phyloP scores from a whole-genome alignment of 2,329 filamentous ascomycete species.

The Dothidotthia symphoricarpi region DNA sequence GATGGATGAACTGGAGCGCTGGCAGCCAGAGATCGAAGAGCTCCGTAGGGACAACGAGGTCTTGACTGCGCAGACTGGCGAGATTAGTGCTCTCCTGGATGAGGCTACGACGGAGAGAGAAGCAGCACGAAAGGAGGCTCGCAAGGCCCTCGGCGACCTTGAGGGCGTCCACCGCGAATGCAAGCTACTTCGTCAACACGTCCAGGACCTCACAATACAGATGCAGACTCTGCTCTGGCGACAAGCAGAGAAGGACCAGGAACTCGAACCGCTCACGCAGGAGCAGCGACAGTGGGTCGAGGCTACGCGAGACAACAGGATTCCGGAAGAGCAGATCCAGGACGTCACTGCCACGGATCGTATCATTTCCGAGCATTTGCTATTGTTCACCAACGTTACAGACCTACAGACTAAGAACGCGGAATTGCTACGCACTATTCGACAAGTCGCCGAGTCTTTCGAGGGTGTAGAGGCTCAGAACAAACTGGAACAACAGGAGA shows the following conservation, averaged over 20 bases:
- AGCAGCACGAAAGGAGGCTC: conserved; percentile 69
- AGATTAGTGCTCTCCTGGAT: conserved; percentile 75
- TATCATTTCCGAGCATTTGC: conserved; percentile 86
- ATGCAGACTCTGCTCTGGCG: conserved; percentile 89
- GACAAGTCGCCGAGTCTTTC: conserved; percentile 82
- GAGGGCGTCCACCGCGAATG: conserved; percentile 62
- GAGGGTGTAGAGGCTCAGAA: conserved; percentile 82
- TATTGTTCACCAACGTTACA: conserved; percentile 80
- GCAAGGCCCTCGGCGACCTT: conserved; percentile 75
- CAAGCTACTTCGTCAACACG: conserved; percentile 77
- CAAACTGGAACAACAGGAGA: conserved; percentile 54
- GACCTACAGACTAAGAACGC: conserved; percentile 87
- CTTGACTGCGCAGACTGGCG: conserved; percentile 74
- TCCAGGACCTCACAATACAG: conserved; percentile 86
- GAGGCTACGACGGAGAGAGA: conserved; percentile 80
- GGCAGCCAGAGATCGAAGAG: conserved; percentile 84
- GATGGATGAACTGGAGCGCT: conserved; percentile 78
- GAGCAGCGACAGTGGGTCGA: conserved; percentile 75
- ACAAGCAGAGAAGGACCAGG: conserved; percentile 77
- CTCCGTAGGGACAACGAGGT: conserved; percentile 76
- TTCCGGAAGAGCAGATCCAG: conserved; percentile 61
- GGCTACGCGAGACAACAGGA: conserved; percentile 63
- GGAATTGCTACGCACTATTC: conserved; percentile 76
- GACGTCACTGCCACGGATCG: conserved; percentile 81
- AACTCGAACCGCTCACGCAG: conserved; percentile 66